These are phyloP conservation scores for Trametes pubescens DNA, from an alignment of 1,284 basidiomycete genomes.

Conservation along the genomic window DNA sequence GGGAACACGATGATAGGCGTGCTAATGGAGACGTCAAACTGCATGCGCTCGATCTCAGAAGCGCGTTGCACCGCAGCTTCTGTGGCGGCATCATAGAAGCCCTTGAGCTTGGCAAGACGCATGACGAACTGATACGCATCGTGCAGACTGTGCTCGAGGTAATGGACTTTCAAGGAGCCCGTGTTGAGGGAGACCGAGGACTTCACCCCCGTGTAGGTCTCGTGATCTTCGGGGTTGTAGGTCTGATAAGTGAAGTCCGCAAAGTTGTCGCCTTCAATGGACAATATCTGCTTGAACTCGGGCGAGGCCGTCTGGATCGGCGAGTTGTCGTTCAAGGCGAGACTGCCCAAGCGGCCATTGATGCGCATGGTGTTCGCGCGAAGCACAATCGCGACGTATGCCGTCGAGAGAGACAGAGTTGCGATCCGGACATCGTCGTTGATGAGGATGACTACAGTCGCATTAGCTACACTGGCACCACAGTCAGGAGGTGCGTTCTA, in stretches of 20 bases:
- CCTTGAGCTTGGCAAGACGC: conserved; percentile 92
- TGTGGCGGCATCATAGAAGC: conserved; percentile 95
- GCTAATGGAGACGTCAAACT: conserved; percentile 90
- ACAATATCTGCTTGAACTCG: conserved; percentile 89
- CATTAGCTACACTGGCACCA: conserved; percentile 27
- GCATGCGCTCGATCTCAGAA: conserved; percentile 89
- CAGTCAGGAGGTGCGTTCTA: neutral
- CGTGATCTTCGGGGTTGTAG: conserved; percentile 73
- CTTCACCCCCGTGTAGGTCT: conserved; percentile 84
- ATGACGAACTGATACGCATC: conserved; percentile 87
- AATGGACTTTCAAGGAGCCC: conserved; percentile 93
- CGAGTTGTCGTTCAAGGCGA: conserved; percentile 87
- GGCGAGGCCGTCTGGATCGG: conserved; percentile 58
- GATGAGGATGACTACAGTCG: conserved; percentile 76
- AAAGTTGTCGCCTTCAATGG: conserved; percentile 95
- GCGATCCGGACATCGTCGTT: conserved; percentile 81
- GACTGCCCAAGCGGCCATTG: conserved; percentile 85
- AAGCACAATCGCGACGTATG: conserved; percentile 86
- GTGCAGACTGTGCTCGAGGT: conserved; percentile 88
- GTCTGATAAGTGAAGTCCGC: conserved; percentile 97
- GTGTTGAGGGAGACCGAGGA: conserved; percentile 86
- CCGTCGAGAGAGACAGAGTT: conserved; percentile 92
- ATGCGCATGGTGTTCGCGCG: conserved; percentile 82
- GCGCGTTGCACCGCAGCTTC: conserved; percentile 93
- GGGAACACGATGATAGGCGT: conserved; percentile 96